These are phyloP conservation scores for Bacidia gigantensis DNA, from an alignment of 495 filamentous ascomycete genomes.

Conservation along the genomic window DNA sequence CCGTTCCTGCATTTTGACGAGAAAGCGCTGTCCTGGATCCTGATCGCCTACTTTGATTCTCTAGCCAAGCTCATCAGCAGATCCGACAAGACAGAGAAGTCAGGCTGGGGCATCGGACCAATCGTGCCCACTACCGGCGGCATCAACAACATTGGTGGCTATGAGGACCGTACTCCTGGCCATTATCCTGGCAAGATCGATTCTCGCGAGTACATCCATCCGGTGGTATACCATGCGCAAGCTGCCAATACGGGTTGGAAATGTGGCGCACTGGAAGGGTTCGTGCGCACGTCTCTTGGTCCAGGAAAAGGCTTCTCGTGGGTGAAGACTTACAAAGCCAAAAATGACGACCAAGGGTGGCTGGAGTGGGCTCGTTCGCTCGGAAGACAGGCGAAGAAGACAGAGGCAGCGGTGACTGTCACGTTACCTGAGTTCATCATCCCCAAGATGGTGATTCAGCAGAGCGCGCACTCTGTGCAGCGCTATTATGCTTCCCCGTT, in stretches of 20 bases:
- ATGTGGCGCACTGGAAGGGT: conserved; percentile 5
- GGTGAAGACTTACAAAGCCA: conserved; percentile 4
- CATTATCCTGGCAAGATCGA: conserved; percentile 6
- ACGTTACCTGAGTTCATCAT: conserved; percentile 6
- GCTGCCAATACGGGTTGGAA: not conserved
- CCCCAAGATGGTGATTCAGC: conserved; percentile 7
- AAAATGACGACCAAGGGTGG: conserved; percentile 7
- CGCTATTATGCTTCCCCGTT: conserved; percentile 4
- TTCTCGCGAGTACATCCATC: conserved; percentile 8
- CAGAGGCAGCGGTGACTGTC: not conserved
- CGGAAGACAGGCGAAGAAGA: conserved; percentile 4
- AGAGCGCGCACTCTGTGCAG: not conserved
- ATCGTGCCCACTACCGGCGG: conserved; percentile 3
- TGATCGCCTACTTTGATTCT: conserved; percentile 3
- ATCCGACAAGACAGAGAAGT: not conserved
- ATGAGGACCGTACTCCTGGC: conserved; percentile 1
- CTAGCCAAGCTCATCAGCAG: conserved; percentile 1
- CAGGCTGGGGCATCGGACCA: conserved; percentile 6
- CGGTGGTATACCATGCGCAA: conserved; percentile 8
- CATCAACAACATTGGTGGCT: not conserved
- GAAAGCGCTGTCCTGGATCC: not conserved
- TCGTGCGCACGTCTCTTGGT: not conserved
- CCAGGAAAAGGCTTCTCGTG: conserved; percentile 4
- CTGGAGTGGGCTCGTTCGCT: not conserved
- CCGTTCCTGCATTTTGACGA: conserved; percentile 18